Percentiles rank a stretch among this genome's conserved stretches.
phyloP scores from a whole-genome alignment of 495 filamentous ascomycete species.

The Penicillium soppii region DNA sequence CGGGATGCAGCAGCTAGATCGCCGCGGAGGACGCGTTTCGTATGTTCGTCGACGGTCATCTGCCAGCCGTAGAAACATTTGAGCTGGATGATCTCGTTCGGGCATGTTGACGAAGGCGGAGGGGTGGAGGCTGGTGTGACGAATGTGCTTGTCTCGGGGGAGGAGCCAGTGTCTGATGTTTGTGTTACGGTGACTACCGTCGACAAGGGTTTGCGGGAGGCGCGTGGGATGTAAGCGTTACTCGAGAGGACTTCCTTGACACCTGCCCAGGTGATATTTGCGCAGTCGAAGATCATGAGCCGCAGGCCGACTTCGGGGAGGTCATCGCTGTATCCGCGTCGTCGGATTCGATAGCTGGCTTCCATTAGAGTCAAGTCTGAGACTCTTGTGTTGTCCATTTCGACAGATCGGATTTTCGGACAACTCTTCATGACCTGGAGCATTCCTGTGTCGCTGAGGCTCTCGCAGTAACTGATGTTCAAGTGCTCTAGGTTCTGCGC shows the following conservation, averaged over 20 bases:
- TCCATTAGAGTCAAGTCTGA: slow-evolving; percentile 86
- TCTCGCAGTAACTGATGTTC: slow-evolving; percentile 86
- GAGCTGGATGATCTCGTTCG: slow-evolving; percentile 73
- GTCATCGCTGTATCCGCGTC: slow-evolving; percentile 56
- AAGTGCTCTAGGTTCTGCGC: slow-evolving; percentile 70
- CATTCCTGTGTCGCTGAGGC: slow-evolving; percentile 80
- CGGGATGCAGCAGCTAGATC: slow-evolving; percentile 67
- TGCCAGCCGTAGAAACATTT: slow-evolving; percentile 97
- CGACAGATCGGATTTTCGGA: slow-evolving; percentile 63
- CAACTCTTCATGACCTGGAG: slow-evolving; percentile 78
- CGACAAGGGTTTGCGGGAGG: slow-evolving; percentile 26
- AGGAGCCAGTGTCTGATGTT: slow-evolving; percentile 27
- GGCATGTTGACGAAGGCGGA: slow-evolving; percentile 46
- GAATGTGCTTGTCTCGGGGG: slow-evolving; percentile 25
- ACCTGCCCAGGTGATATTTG: slow-evolving; percentile 88
- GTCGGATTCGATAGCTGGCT: slow-evolving; percentile 71
- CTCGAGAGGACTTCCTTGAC: slow-evolving; percentile 80
- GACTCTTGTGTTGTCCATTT: slow-evolving; percentile 93
- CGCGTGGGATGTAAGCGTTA: slow-evolving; percentile 65
- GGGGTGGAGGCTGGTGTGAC: slow-evolving; percentile 34
- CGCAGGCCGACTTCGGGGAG: slow-evolving; percentile 63
- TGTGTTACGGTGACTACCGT: slow-evolving; percentile 30
- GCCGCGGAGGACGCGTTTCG: slow-evolving; percentile 73
- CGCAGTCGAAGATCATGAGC: slow-evolving; percentile 88
- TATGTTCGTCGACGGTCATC: slow-evolving; percentile 90